Base-by-base conservation (phyloP, 257 asterid genomes). In the Ligustrum vulgare region DNA sequence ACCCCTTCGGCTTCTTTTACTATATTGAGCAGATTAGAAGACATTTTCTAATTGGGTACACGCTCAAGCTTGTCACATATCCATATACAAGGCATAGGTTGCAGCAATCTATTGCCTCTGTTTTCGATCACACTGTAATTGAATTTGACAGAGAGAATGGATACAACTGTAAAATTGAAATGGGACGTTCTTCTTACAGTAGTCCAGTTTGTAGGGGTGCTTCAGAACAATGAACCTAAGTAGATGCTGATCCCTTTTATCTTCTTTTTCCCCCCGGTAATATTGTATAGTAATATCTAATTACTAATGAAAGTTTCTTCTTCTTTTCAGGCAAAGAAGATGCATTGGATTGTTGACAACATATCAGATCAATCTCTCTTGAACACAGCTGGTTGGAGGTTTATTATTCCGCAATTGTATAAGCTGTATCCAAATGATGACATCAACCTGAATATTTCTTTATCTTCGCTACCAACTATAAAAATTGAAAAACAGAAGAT, bases 351-450 rank as follows among this genome's bases (percentile, higher is more conserved):
- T 56, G 91, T 95, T 33, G 93, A 90, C 77, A 83, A 93, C 74
- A 77, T 86, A 47, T 90, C 97, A 16, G 93, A 91, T 76, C 87
- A 89, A 67, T 74, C 84, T 73, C 85, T 91, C 76, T 68, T 95
- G 86, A 95, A 93, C 89, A 95, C 99, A 60, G 93, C 96, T 73
- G 90, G 84, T 67, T 95, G 98, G 97, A 93, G 90, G 76, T 91
- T 83, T 78, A 77, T 93, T 71, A 45, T 93, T 80, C 99, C 99
- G 8, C 87, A 86, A 86, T 83, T 95, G 81, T 95, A 95, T 89
- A 93, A 79, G 79, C 80, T 56, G 82, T 95, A 91, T 75, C 99
- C 99, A 31, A 82, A 95, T 75, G 84, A 77, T 72, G 90, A 88
- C 74, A 85, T 95, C 91, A 85, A 74, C 82, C 87, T 95, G 77